Conservation (phyloP, 2,329 filamentous ascomycete species). For the Microsporum audouinii region DNA sequence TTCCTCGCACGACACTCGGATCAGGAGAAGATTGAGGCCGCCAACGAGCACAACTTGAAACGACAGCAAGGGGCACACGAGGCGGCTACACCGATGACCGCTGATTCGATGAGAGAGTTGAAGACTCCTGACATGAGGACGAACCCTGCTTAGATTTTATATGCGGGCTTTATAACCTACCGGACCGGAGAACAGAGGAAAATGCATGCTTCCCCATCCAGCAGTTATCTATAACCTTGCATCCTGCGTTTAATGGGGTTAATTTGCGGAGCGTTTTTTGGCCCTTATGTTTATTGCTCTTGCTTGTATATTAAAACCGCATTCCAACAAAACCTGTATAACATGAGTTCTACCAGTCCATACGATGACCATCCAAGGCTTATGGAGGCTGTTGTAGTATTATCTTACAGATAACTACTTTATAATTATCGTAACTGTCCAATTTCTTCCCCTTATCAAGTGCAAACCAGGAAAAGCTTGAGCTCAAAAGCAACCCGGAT, state of each 20-base stretch:
- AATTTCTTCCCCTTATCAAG: too few species aligned
- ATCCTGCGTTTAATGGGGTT: not conserved
- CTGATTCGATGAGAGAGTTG: not conserved
- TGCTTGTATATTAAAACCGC: not conserved
- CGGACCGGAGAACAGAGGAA: not conserved
- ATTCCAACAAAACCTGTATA: not conserved
- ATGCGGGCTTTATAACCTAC: not conserved
- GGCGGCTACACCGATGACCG: not conserved
- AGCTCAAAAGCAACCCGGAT: not conserved
- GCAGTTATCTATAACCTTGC: not conserved
- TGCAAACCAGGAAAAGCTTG: too few species aligned
- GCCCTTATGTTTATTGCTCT: not conserved
- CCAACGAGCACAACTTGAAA: slow-evolving; percentile 18
- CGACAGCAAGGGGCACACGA: not conserved
- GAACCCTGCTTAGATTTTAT: not conserved
- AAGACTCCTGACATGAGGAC: not conserved
- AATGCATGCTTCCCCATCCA: not conserved
- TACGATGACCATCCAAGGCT: not conserved
- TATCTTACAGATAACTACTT: not conserved
- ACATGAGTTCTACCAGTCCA: not conserved
- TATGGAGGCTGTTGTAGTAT: not conserved
- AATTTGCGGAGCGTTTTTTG: not conserved
- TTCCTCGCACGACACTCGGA: slow-evolving; percentile 36
- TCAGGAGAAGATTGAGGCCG: slow-evolving; percentile 29
- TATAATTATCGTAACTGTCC: too few species aligned